Evolutionary conservation across 768 basidiomycete genomes (phyloP).

Genomic region (Phaeolepiota aurea): DNA sequence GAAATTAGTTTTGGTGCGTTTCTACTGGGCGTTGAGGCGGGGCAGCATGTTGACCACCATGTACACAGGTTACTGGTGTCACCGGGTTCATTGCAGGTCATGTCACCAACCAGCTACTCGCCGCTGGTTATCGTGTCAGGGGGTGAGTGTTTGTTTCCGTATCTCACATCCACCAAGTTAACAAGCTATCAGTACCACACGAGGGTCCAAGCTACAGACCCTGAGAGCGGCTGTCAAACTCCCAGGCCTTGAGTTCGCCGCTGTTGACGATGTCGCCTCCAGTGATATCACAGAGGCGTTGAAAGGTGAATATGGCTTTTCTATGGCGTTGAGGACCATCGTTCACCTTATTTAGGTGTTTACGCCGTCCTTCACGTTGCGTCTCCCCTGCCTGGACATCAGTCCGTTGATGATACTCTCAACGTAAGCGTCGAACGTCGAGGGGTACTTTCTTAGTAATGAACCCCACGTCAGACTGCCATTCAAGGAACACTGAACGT

Average conservation of each 20-base stretch:
- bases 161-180: background rate
- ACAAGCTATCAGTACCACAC: conserved; percentile 11
- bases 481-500: conserved; percentile 31
- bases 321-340: no score
- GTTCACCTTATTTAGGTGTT: conserved; percentile 31
- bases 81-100: conserved; percentile 17
- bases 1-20: conserved; percentile 7
- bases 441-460: background rate
- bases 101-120: conserved; percentile 13
- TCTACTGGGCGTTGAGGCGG: background rate
- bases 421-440: conserved; percentile 7
- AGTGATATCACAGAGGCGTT: conserved; percentile 34
- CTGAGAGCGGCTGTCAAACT: conserved; percentile 8
- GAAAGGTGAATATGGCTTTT: conserved; percentile 8
- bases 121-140: conserved; percentile 14
- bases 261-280: conserved; percentile 14
- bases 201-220: conserved; percentile 11
- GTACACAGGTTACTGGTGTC: conserved; percentile 16
- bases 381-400: conserved; percentile 16
- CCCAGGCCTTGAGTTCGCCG: conserved; percentile 12
- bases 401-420: conserved; percentile 10
- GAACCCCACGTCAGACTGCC: conserved; percentile 17
- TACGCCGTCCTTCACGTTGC: conserved; percentile 35
- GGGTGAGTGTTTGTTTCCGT: conserved; percentile 10
- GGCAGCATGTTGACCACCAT: no score